Evolutionary conservation across 225 moss, liverwort and hornwort species (phyloP).

Genomic region (Thuidium tamariscinum): DNA sequence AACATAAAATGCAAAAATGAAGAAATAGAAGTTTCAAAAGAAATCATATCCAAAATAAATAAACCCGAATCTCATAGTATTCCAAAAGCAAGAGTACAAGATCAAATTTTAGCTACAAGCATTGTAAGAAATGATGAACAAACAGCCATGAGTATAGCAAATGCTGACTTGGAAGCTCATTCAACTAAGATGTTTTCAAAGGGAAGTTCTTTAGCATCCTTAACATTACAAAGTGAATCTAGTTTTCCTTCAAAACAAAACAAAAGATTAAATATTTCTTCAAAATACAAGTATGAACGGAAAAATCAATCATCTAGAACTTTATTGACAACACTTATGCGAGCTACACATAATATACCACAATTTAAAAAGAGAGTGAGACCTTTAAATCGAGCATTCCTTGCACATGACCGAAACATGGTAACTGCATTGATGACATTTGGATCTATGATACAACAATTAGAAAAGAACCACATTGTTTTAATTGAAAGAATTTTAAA

Average conservation of each 20-base stretch:
- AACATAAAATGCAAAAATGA: neutral
- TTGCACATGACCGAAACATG: neutral
- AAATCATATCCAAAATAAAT: neutral
- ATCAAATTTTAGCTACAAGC: neutral
- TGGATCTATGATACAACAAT: conserved; percentile 27
- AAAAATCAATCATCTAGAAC: neutral
- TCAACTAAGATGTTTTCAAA: neutral
- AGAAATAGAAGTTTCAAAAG: neutral
- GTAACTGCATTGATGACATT: conserved; percentile 1
- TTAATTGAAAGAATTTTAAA: conserved; percentile 7
- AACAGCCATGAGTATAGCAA: neutral
- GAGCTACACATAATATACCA: neutral
- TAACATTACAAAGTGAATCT: neutral
- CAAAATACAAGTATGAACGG: neutral
- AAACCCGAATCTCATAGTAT: neutral
- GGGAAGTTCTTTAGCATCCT: neutral
- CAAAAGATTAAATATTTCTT: neutral
- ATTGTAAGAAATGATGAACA: neutral
- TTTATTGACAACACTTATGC: neutral
- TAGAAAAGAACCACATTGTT: conserved; percentile 18
- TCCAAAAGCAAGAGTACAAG: neutral
- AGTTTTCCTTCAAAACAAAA: neutral
- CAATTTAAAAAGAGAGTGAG: neutral
- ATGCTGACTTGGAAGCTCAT: neutral
- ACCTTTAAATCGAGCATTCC: neutral